Evolutionary conservation across 257 asterid genomes (phyloP), one percentile per base, ranked within the genome.

Genomic region (Petunia axillaris): DNA sequence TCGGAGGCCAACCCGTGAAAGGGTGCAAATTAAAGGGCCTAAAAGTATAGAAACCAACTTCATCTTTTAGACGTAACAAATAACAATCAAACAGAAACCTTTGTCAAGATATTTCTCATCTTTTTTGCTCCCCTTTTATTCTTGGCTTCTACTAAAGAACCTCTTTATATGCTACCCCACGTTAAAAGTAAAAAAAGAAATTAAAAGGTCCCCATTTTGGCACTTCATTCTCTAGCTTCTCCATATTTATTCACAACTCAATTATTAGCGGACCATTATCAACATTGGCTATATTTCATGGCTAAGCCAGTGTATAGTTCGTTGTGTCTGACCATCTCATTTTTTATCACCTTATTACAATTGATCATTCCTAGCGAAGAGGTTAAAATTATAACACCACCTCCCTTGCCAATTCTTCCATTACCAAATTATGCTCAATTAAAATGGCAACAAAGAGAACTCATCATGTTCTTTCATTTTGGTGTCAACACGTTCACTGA

Each of bases 371-470:
- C 89, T 58, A 39, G 62, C 5, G 84, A 75, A 75, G 25, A 36
- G 35, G 43, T 2, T 1, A 38, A 80, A 60, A 55, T 25, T 25
- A 25, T 25, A 37, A 57, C 89, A 48, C 87, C 98, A 13, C 99
- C 99, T 1, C 99, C 99, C 1, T 83, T 95, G 83, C 99, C 99
- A 41, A 81, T 95, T 55, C 96, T 88, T 5, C 99, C 99, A 4
- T 64, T 95, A 39, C 98, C 99, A 16, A 84, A 90, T 1, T 88
- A 85, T 14, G 87, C 98, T 77, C 99, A 95, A 44, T 48, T 95
- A 63, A 90, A 95, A 91, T 95, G 99, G 99, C 99, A 95, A 59
- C 96, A 92, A 79, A 85, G 97, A 53, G 98, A 95, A 78, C 54
- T 95, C 88, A 95, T 95, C 40, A 93, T 89, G 97, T 95, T 95